Evolutionary conservation across 176 grass and related monocot genomes (phyloP).

Genomic region (Phyllostachys edulis): DNA sequence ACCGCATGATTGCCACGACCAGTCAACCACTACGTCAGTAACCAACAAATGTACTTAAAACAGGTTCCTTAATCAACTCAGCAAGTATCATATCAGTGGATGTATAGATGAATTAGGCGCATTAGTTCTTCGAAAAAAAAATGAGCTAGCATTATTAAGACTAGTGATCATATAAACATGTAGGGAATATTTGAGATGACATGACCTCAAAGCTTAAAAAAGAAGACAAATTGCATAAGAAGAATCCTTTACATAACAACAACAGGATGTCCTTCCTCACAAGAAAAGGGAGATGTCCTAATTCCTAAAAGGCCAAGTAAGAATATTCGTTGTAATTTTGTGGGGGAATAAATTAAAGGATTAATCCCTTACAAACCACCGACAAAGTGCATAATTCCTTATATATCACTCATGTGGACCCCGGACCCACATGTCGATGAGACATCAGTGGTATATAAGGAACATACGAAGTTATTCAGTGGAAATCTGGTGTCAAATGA

Average conservation of each 20-base stretch:
- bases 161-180: not conserved
- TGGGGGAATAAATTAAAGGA: conserved; percentile 2
- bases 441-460: too few species aligned
- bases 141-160: not conserved
- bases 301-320: conserved; percentile 25
- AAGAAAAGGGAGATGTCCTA: not conserved
- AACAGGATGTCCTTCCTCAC: not conserved
- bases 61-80: not conserved
- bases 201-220: not conserved
- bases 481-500: conserved; percentile 49
- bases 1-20: not conserved
- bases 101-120: not conserved
- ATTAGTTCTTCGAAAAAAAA: not conserved
- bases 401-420: too few species aligned
- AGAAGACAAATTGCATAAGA: not conserved
- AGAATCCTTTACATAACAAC: not conserved
- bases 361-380: too few species aligned
- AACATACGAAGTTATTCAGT: too few species aligned
- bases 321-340: conserved; percentile 11
- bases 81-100: not conserved
- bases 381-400: too few species aligned
- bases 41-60: not conserved
- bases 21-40: conserved; percentile 39
- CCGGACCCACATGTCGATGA: too few species aligned
- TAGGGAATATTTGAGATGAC: not conserved